A percentile compares a stretch with the other conserved stretches of the same genome.
phyloP scores from a whole-genome alignment of 2,329 filamentous ascomycete species.

The Fusarium aywerte region DNA sequence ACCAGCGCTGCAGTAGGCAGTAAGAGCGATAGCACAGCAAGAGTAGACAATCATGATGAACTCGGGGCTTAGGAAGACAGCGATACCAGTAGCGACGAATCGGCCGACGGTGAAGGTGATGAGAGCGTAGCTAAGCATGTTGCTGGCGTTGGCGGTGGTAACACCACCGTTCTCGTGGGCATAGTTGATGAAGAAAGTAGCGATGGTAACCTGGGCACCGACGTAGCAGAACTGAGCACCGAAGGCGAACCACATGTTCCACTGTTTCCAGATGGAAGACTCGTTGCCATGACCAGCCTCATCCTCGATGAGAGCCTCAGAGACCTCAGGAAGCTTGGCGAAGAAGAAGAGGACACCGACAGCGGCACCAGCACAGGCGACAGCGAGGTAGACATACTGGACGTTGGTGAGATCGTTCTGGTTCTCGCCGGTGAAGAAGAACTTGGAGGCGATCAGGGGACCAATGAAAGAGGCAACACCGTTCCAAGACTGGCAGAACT shows the following conservation, averaged over 20 bases:
- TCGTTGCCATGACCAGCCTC: slow-evolving; percentile 65
- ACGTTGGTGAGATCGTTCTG: slow-evolving; percentile 71
- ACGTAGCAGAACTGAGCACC: slow-evolving; percentile 83
- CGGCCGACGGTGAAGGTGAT: slow-evolving; percentile 79
- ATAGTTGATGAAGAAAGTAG: slow-evolving; percentile 79
- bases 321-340: slow-evolving; percentile 77
- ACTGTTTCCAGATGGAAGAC: slow-evolving; percentile 75
- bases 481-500: slow-evolving; percentile 81
- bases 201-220: slow-evolving; percentile 75
- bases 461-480: slow-evolving; percentile 78
- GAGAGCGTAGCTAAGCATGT: slow-evolving; percentile 79
- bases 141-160: slow-evolving; percentile 62
- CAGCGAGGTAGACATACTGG: slow-evolving; percentile 80
- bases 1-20: slow-evolving; percentile 58
- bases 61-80: slow-evolving; percentile 69
- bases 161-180: slow-evolving; percentile 67
- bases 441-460: slow-evolving; percentile 76
- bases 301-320: slow-evolving; percentile 53
- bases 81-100: slow-evolving; percentile 74
- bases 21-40: slow-evolving; percentile 70
- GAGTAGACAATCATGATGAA: slow-evolving; percentile 75
- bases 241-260: slow-evolving; percentile 78
- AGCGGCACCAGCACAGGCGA: slow-evolving; percentile 74
- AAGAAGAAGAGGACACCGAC: slow-evolving; percentile 74
- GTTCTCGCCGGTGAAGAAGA: slow-evolving; percentile 73